Evolutionary conservation across 2,329 filamentous ascomycete species (phyloP).

Genomic region (Exophiala aquamarina): DNA sequence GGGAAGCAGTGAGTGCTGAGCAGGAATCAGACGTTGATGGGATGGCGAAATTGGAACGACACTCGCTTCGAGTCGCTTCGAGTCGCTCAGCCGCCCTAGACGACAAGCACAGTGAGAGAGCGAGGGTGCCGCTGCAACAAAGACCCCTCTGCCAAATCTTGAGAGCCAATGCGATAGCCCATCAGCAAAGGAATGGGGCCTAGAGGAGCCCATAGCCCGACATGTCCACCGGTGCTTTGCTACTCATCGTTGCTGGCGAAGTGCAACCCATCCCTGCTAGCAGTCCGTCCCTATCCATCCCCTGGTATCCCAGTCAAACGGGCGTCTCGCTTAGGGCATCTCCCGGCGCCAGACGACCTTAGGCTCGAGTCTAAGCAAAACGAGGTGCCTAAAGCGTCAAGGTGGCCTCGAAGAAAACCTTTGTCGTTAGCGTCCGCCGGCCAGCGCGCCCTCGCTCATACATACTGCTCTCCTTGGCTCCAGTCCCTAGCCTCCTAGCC

Average conservation of each 20-base stretch:
- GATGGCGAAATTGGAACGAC: conserved; percentile 28
- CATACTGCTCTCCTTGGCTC: too few species aligned
- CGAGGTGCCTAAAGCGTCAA: conserved; percentile 1
- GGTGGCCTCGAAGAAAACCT: too few species aligned
- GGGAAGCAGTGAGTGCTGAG: background rate
- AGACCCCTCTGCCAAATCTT: background rate
- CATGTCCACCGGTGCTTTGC: too few species aligned
- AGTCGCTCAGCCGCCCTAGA: conserved; percentile 26
- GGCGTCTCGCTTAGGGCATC: conserved; percentile 28
- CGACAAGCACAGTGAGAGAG: conserved; percentile 17
- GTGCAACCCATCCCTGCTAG: background rate
- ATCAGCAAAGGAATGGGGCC: conserved; percentile 1
- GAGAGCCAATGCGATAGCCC: background rate
- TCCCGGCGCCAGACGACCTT: conserved; percentile 27
- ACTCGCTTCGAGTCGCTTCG: conserved; percentile 28
- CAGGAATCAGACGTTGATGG: conserved; percentile 18
- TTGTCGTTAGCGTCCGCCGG: too few species aligned
- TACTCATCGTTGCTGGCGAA: too few species aligned
- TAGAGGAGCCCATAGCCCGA: too few species aligned
- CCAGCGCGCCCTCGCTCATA: too few species aligned
- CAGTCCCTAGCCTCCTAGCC: too few species aligned
- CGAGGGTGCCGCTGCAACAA: background rate
- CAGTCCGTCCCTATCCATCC: too few species aligned
- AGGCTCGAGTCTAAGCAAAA: conserved; percentile 18
- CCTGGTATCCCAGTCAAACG: conserved; percentile 20